These are phyloP conservation scores for Handroanthus guayacan DNA, from an alignment of 257 asterid species.

Conservation along the genomic window DNA sequence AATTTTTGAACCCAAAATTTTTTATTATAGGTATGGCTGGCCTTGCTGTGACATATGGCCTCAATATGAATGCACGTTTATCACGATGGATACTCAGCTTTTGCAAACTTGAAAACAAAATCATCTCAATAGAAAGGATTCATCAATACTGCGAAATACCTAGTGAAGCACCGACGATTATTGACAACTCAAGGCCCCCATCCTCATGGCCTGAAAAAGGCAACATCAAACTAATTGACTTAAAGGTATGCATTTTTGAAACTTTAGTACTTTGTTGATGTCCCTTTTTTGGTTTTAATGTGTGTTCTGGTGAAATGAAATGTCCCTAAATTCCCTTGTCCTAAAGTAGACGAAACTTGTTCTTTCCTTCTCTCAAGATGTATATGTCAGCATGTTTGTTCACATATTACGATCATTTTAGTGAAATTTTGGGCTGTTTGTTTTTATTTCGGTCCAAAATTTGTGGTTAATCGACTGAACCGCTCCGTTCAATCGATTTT, in stretches of 20 bases:
- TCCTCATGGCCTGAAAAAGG: conserved; percentile 93
- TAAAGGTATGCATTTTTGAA: conserved; percentile 65
- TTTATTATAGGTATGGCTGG: conserved; percentile 80
- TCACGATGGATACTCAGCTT: conserved; percentile 99
- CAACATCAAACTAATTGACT: conserved; percentile 75
- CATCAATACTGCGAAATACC: conserved; percentile 91
- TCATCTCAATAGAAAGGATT: conserved; percentile 93
- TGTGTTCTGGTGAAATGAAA: not conserved
- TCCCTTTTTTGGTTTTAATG: conserved; percentile 5
- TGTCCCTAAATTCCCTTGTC: not conserved
- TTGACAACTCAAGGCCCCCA: conserved; percentile 77
- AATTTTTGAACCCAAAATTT: not conserved
- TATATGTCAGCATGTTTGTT: not conserved
- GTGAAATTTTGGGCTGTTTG: not conserved
- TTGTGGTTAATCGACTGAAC: no score
- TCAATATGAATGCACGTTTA: conserved; percentile 91
- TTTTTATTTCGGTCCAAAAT: no score
- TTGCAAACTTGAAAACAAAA: conserved; percentile 99
- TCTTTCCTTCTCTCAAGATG: not conserved
- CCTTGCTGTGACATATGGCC: conserved; percentile 97
- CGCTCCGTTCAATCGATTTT: no score
- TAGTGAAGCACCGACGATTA: conserved; percentile 88
- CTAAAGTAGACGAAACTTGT: not conserved
- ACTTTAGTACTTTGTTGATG: conserved; percentile 24
- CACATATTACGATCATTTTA: not conserved